Evolutionary conservation across 2,329 filamentous ascomycete genomes (phyloP), one percentile per base, ranked within the genome.

Genomic region (Microsporum canis): DNA sequence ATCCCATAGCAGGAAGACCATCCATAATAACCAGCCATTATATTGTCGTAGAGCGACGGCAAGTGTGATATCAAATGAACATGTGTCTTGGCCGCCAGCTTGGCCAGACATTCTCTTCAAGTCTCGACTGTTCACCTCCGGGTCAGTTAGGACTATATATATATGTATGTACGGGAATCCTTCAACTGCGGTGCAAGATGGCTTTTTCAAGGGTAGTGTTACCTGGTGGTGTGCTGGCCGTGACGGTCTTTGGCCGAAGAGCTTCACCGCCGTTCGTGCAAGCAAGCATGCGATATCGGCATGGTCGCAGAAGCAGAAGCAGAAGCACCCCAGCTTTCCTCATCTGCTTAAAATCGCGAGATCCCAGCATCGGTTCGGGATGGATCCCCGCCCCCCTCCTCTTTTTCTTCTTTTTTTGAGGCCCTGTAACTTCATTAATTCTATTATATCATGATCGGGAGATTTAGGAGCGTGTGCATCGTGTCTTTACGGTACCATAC

Each of bases 181-280:
- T 36, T 10, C 10, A 10, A 10, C 34, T 36, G 34, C 5, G 34
- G 34, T 36, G 65, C 41, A 23, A 60, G 60, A 31, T 23, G 17
- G 17, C 17, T 23, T 23, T 23, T 23, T 23, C 17, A 23, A 23
- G 17, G 17, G 17, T 23, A 23, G 17, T 23, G 17, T 23, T 23
- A 23, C 1, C 17, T 59, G 36, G 5, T 12, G 47, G 29, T 47
- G 47, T 34, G 38, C 38, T 47, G 29, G 45, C 17, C 7, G 3
- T 14, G 17, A 39, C 33, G n/a, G 53, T 47, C 38, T 36, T n/a
- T 39, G 34, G 51, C 29, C 38, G 43, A 29, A 57, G 61, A 68
- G 61, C 63, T 67, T 66, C 63, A 66, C 64, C 57, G 29, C 63
- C 41, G 59, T 57, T 62, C 61, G 57, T 58, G 56, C 53, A 38